Base-by-base conservation (phyloP, 2,329 filamentous ascomycete genomes). In the Chalaropsis ovoidea region DNA sequence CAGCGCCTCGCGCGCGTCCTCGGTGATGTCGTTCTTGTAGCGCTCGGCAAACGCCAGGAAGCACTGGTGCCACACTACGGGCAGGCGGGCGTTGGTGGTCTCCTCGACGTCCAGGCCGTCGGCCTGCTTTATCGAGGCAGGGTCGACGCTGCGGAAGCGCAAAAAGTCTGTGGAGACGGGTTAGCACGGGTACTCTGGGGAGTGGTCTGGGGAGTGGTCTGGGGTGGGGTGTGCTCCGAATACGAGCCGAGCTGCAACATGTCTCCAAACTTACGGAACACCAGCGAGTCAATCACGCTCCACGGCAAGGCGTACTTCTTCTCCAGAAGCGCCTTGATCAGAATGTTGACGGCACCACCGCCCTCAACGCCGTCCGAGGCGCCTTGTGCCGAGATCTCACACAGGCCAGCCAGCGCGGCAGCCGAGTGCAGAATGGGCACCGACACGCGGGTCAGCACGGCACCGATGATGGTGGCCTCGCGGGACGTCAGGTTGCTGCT, bases 241-340 rank as follows among this genome's bases (percentile, higher is more conserved):
- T 22, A 52, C 24, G 27, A 13, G n/a, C n/a, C 47, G 22, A 49
- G 47, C 15, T 10, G 49, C 45, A 47, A 27, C 42, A 27, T 39
- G 22, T 2, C 3, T 19, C 11, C 8, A 10, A 47, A 69, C 68
- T 67, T 67, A 69, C 68, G 67, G 78, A 97, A 97, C 10, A 99
- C 94, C 1, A 97, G 79, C 1, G 91, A 87, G 71, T 99, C 94
- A 62, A 99, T 86, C 64, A 96, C 93, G 76, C 95, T 93, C 78
- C 89, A 96, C 0, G 93, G 94, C 11, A 99, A 80, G 0, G 94
- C 94, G 71, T 99, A 97, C 73, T 95, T 95, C 82, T 99, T 99
- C 76, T 96, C 93, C 3, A 99, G 79, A 45, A 99, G 82, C 0
- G 90, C 86, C 73, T 90, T 90, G 77, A 99, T 95, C 76, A 99